Percentiles rank a stretch among this genome's conserved stretches.
These are phyloP conservation scores for Populus davidiana DNA, from an alignment of 345 rosid species.

Conservation along the genomic window DNA sequence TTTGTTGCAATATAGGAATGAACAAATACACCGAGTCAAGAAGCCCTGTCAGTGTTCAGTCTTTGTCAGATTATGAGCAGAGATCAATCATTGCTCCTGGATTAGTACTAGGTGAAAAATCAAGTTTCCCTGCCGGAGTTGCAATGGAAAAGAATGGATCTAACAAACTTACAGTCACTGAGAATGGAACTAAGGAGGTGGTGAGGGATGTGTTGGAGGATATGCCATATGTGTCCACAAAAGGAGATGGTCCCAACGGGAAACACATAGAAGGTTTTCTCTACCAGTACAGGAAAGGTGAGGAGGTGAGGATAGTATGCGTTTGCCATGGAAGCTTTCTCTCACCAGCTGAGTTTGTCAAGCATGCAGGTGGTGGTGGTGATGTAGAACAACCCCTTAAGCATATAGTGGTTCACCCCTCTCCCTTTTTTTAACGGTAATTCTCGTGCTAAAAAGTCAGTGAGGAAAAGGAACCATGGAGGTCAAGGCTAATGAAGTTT, in stretches of 20 bases:
- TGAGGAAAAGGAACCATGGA: not conserved
- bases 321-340: constrained; percentile 35
- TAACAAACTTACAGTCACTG: not conserved
- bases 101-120: not conserved
- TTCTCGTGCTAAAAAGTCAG: not conserved
- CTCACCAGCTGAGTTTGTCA: constrained; percentile 29
- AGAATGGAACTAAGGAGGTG: constrained; percentile 25
- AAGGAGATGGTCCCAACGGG: constrained; percentile 27
- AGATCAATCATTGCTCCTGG: constrained; percentile 13
- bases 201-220: constrained; percentile 22
- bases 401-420: constrained; percentile 30
- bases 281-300: constrained; percentile 23
- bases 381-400: constrained; percentile 28
- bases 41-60: constrained; percentile 44
- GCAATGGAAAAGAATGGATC: constrained; percentile 4
- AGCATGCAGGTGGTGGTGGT: constrained; percentile 27
- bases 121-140: constrained; percentile 5
- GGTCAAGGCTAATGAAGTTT: constrained; percentile 8
- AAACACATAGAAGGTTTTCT: constrained; percentile 30
- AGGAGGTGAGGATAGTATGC: constrained; percentile 35
- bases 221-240: constrained; percentile 32
- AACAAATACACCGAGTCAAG: constrained; percentile 38
- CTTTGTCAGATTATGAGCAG: constrained; percentile 29
- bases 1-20: constrained; percentile 37
- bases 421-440: constrained; percentile 32